phyloP scores from a whole-genome alignment of 164 flowering plant genomes.

The Macadamia integrifolia region DNA sequence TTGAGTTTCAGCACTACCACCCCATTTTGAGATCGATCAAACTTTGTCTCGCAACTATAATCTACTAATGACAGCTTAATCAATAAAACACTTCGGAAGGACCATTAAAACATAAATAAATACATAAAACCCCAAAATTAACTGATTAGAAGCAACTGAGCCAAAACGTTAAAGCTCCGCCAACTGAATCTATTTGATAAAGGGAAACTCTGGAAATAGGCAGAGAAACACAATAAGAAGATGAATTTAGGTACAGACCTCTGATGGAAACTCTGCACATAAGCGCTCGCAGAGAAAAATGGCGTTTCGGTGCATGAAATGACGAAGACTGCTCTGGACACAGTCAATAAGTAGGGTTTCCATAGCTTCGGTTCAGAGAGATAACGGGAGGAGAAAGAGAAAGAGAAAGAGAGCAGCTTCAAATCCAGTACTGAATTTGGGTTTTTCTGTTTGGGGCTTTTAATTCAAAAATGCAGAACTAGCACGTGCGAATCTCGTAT shows the following conservation, averaged over 20 bases:
- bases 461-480: neutral
- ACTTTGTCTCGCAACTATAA: no score
- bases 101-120: no score
- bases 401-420: neutral
- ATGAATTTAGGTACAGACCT: constrained; percentile 37
- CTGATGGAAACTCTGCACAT: constrained; percentile 92
- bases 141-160: no score
- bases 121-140: no score
- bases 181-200: no score
- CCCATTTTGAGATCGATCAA: no score
- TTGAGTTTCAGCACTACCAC: no score
- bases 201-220: no score
- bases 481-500: neutral
- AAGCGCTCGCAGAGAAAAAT: constrained; percentile 95
- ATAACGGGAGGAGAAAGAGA: no score
- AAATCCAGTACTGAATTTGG: neutral
- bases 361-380: constrained; percentile 34
- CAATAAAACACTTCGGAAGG: no score
- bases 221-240: neutral
- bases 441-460: neutral
- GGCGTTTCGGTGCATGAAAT: constrained; percentile 76
- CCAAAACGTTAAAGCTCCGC: no score
- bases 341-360: constrained; percentile 71
- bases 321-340: constrained; percentile 71
- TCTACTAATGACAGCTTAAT: no score